A percentile compares a stretch with the other conserved stretches of the same genome.
Evolutionary conservation across 345 rosid species (phyloP).

Genomic region (Aquilaria sinensis): DNA sequence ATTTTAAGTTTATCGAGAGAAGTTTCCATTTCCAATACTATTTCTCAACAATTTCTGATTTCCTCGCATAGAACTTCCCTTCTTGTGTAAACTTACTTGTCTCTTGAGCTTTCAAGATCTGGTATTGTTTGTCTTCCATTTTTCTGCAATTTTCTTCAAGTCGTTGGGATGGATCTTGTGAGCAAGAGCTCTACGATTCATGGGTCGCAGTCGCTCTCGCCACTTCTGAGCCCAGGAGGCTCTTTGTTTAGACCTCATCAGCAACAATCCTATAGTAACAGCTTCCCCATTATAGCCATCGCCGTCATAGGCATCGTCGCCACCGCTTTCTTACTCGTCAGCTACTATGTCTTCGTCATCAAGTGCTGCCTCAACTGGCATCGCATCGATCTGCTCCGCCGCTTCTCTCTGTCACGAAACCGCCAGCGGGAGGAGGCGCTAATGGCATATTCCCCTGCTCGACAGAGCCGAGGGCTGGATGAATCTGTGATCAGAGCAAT

Average conservation of each 20-base stretch:
- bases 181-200: constrained; percentile 18
- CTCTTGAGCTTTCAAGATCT: constrained; percentile 14
- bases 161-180: constrained; percentile 39
- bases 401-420: constrained; percentile 55
- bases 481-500: constrained; percentile 77
- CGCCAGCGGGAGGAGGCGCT: constrained; percentile 39
- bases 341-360: constrained; percentile 82
- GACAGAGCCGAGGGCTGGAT: constrained; percentile 61
- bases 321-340: constrained; percentile 70
- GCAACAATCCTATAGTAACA: constrained; percentile 31
- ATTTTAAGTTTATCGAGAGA: background rate
- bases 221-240: constrained; percentile 17
- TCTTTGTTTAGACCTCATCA: constrained; percentile 21
- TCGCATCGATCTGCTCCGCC: constrained; percentile 46
- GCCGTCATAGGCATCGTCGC: constrained; percentile 81
- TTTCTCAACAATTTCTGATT: background rate
- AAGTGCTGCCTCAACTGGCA: constrained; percentile 92
- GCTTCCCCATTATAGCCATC: constrained; percentile 74
- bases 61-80: background rate
- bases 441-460: constrained; percentile 37
- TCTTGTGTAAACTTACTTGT: background rate
- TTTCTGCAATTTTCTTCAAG: constrained; percentile 1
- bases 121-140: background rate
- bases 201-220: constrained; percentile 26
- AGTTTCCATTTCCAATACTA: background rate